Base-by-base conservation (phyloP, 1,284 basidiomycete species). In the Ceratobasidium sp. region DNA sequence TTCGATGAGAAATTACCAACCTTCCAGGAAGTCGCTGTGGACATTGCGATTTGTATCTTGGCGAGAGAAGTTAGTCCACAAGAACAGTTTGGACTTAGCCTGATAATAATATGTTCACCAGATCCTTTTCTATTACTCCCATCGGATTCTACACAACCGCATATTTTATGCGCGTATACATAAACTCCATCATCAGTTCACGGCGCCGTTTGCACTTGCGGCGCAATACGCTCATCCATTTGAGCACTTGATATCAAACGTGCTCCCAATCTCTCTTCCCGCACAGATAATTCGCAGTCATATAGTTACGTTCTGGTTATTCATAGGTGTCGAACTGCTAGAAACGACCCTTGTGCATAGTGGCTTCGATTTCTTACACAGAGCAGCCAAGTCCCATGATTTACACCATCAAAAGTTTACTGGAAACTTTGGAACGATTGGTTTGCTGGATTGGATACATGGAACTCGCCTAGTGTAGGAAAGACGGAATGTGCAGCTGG, bases 181-280 rank as follows among this genome's bases (percentile, higher is more conserved):
- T 64, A 75, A 75, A 45, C 58, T 69, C 32, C 74, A 75, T 34
- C 74, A 75, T 48, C 73, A 72, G 23, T 75, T 75, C 67, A 75
- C 73, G 16, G 75, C 75, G 3, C 75, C 75, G 18, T 64, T 74
- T 39, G 73, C 75, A 1, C 57, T 75, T 12, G 61, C 65, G 18
- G 75, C 75, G 23, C 75, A 75, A 52, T 75, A 75, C 50, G 75
- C 75, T 23, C 75, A 75, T 61, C 75, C 75, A 12, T 30, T 75
- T 28, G 75, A 75, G 52, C 75, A 75, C 50, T 55, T 74, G 10
- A 8, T 75, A 16, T 58, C 71, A 16, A 75, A 75, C 61, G 57
- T 75, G 32, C 6, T 71, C 10, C 75, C 75, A 18, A 71, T 75
- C 39, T 45, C 61, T 6, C 58, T 73, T 28, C 73, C 73, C 39